Evolutionary conservation across 2,329 filamentous ascomycete genomes (phyloP), one percentile per base, ranked within the genome.

Genomic region (Pyrenochaeta sp.): DNA sequence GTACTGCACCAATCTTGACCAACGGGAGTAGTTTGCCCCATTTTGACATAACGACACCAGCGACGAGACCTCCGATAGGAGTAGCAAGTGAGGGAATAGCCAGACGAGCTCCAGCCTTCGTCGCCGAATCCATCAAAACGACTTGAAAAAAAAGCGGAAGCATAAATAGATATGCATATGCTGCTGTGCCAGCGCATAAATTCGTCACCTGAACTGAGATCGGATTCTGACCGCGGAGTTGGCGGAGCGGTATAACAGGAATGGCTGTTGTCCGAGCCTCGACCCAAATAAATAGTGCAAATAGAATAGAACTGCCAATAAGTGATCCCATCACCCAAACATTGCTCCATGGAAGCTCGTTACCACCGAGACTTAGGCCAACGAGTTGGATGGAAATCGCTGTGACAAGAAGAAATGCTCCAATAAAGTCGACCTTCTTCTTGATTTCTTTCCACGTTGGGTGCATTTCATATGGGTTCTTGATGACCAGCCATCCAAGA

Each of bases 101-200:
- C 3, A 82, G 69, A 20, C 79, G 71, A 4, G 73, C 75, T 12
- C 79, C 79, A 4, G 79, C 78, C 48, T 73, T 78, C 12, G 78
- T 76, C 4, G 79, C 73, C 14, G 75, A 78, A 40, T 82, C 79
- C 45, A 90, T 81, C 42, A 90, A 86, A 21, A 91, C 89, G 32
- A 87, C 88, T 70, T 91, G 89, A 76, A 91, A 81, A 51, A 80
- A 77, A 0, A 82, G 66, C 1, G 79, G 79, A 1, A 80, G 69
- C 39, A 75, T 80, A 60, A 82, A 82, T n/a, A 82, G 72, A 51
- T 79, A 80, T 14, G 84, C 85, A 68, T 88, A 89, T 1, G 84
- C 84, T 7, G 85, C 80, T 69, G 87, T 80, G 0, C 86, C 86
- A 1, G 83, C 82, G 51, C 83, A 86, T 11, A 88, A 75, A 56